Conservation (phyloP, 345 rosid genomes). For the Balakata baccata region DNA sequence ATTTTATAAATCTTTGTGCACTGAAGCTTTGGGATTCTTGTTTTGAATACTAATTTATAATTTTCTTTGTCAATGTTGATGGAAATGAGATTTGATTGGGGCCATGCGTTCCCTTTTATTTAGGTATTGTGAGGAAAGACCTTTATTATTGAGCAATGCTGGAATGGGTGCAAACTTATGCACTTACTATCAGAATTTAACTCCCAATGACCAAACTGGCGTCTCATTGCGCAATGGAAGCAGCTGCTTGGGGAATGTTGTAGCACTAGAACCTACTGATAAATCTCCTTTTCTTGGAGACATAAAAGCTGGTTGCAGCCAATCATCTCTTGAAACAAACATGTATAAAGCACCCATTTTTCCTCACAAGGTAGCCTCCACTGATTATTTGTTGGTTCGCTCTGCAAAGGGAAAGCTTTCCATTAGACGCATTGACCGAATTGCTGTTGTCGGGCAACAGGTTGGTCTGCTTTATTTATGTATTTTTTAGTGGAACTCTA, state of each 20-base stretch:
- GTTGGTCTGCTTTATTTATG: slow-evolving; percentile 36
- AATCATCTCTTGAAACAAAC: slow-evolving; percentile 86
- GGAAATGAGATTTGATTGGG: slow-evolving; percentile 7
- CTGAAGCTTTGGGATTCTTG: not conserved
- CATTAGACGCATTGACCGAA: slow-evolving; percentile 82
- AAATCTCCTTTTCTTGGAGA: slow-evolving; percentile 98
- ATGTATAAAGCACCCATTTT: slow-evolving; percentile 93
- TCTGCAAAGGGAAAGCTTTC: slow-evolving; percentile 96
- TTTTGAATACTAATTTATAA: not conserved
- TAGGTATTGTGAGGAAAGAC: slow-evolving; percentile 98
- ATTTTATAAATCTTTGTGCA: slow-evolving; percentile 1
- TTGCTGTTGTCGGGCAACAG: slow-evolving; percentile 93
- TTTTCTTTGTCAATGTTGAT: not conserved
- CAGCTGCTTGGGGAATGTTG: slow-evolving; percentile 62
- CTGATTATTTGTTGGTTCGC: slow-evolving; percentile 86
- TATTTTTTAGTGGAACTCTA: not conserved
- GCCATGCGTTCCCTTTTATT: slow-evolving; percentile 8
- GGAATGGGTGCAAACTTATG: slow-evolving; percentile 97
- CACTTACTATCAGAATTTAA: slow-evolving; percentile 85
- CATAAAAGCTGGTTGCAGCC: slow-evolving; percentile 70
- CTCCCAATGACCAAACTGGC: slow-evolving; percentile 69
- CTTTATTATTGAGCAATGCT: slow-evolving; percentile 71
- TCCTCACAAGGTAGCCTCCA: slow-evolving; percentile 73
- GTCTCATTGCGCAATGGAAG: slow-evolving; percentile 50
- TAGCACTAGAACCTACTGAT: slow-evolving; percentile 73